A percentile compares a stretch with the other conserved stretches of the same genome.
Evolutionary conservation across 176 grass and related monocot species (phyloP).

Genomic region (Carex scoparia): DNA sequence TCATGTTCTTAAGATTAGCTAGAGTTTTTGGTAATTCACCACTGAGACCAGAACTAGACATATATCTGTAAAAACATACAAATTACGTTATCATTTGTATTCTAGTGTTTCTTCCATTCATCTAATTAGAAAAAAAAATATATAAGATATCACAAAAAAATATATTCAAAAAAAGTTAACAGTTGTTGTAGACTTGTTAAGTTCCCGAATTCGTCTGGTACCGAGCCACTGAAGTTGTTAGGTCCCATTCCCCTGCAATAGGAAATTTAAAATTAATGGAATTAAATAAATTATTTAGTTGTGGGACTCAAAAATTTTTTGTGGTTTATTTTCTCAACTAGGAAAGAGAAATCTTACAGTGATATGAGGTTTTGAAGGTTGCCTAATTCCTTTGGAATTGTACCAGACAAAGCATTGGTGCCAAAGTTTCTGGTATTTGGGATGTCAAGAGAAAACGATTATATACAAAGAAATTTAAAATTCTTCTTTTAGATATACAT

Average conservation of each 20-base stretch:
- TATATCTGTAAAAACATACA: conserved; percentile 45
- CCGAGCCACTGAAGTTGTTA: conserved; percentile 69
- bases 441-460: neutral
- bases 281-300: neutral
- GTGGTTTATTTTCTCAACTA: neutral
- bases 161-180: conserved; percentile 25
- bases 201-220: conserved; percentile 64
- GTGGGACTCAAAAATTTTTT: neutral
- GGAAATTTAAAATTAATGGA: neutral
- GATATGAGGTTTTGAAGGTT: conserved; percentile 48
- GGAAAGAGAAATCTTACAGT: conserved; percentile 45
- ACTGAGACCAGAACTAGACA: conserved; percentile 51
- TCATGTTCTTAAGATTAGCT: conserved; percentile 51
- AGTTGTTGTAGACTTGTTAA: conserved; percentile 46
- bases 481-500: neutral
- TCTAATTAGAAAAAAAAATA: neutral
- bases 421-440: conserved; percentile 38
- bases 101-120: neutral
- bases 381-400: conserved; percentile 73
- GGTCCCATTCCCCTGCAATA: conserved; percentile 33
- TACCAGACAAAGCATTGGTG: conserved; percentile 72
- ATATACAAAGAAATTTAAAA: neutral
- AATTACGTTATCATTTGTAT: neutral
- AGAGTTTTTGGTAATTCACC: conserved; percentile 63
- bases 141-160: neutral